A percentile compares a stretch with the other conserved stretches of the same genome.
These are phyloP conservation scores for Geotrichum siamense DNA, from an alignment of 1,139 yeast genomes.

Conservation along the genomic window DNA sequence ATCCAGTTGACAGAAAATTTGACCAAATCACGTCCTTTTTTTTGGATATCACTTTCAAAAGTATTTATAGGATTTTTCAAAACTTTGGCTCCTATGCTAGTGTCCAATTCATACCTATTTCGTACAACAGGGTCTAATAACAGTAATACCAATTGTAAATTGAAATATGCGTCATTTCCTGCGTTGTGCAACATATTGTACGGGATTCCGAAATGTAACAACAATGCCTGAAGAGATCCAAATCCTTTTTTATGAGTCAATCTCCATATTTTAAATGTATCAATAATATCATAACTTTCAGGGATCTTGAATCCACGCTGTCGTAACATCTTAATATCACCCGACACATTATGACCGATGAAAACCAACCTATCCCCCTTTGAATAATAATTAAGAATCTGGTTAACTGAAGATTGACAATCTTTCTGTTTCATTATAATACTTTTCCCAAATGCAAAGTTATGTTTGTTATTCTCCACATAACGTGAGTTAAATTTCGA, in stretches of 20 bases:
- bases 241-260: constrained; percentile 32
- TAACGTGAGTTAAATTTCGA: constrained; percentile 45
- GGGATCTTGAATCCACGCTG: constrained; percentile 46
- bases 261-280: constrained; percentile 48
- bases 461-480: constrained; percentile 55
- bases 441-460: constrained; percentile 46
- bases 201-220: constrained; percentile 50
- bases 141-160: constrained; percentile 48
- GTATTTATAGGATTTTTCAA: too few relatives aligned
- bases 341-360: constrained; percentile 64
- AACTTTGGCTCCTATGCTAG: too few relatives aligned
- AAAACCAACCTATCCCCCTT: constrained; percentile 34
- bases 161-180: constrained; percentile 75
- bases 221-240: constrained; percentile 46
- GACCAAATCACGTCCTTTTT: too few relatives aligned
- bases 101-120: constrained; percentile 29
- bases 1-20: too few relatives aligned
- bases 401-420: constrained; percentile 18
- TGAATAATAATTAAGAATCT: constrained; percentile 17
- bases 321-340: constrained; percentile 52
- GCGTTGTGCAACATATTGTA: constrained; percentile 67
- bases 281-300: constrained; percentile 34
- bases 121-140: constrained; percentile 51
- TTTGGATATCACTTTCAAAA: too few relatives aligned
- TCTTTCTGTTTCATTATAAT: constrained; percentile 18